Evolutionary conservation across 2,329 filamentous ascomycete genomes (phyloP).

Genomic region (Rosellinia necatrix): DNA sequence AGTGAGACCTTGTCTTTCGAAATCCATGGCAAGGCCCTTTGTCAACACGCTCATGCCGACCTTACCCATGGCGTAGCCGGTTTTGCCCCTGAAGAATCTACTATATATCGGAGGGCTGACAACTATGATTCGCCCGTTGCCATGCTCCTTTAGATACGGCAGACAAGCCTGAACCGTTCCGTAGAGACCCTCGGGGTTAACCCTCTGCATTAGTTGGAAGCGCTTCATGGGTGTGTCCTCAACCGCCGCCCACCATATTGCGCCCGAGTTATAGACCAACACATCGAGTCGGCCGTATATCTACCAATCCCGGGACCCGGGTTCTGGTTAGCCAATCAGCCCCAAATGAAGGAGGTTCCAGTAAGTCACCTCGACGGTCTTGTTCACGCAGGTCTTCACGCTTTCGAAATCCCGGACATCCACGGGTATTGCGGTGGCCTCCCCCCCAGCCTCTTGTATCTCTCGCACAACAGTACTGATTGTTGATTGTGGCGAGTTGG

Average conservation of each 20-base stretch:
- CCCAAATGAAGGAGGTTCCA: neutral
- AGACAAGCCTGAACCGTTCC: conserved; percentile 69
- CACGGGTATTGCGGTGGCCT: conserved; percentile 68
- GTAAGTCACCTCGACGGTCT: conserved; percentile 58
- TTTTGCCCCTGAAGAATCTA: conserved; percentile 84
- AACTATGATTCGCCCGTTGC: conserved; percentile 71
- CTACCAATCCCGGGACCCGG: conserved; percentile 35
- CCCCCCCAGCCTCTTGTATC: conserved; percentile 67
- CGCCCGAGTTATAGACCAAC: conserved; percentile 81
- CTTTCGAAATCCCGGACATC: conserved; percentile 70
- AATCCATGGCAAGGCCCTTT: conserved; percentile 83
- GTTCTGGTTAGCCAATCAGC: conserved; percentile 4
- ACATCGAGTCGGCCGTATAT: conserved; percentile 70
- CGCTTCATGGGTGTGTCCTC: conserved; percentile 73
- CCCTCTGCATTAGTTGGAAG: conserved; percentile 77
- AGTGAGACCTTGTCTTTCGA: conserved; percentile 64
- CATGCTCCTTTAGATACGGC: conserved; percentile 63
- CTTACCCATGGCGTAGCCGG: conserved; percentile 80
- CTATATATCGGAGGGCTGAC: conserved; percentile 86
- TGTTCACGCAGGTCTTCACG: conserved; percentile 62
- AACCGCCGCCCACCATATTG: conserved; percentile 83
- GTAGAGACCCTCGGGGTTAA: conserved; percentile 79
- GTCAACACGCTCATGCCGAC: conserved; percentile 82
- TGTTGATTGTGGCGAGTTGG: conserved; percentile 75
- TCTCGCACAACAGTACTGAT: conserved; percentile 81